Base-by-base conservation (phyloP, 192 early-diverging fungal genomes). In the Irineochytrium annulatum region DNA sequence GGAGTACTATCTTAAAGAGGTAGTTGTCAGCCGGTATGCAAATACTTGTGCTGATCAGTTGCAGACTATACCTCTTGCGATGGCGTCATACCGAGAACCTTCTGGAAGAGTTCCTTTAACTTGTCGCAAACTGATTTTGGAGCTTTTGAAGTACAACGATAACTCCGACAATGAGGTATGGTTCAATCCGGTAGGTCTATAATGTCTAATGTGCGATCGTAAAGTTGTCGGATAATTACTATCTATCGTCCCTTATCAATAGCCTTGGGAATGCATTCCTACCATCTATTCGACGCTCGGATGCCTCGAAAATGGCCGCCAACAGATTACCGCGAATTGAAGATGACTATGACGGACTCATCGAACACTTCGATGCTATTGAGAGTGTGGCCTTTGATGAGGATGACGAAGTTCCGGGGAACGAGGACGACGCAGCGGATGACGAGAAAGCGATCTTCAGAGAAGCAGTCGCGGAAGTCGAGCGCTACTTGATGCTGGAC, bases 1-100 rank as follows among this genome's bases (percentile, higher is more conserved):
- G 29, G 92, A 97, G 54, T 99, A 99, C 72, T 97, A 88, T 62
- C 80, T 95, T 26, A 87, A 95, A 70, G 91, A 91, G 83, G 84
- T 87, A 1, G 74, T 88, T 1, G 66, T 83, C 2, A 73, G 78
- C 17, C 33, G n/a, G n/a, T n/a, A 19, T 16, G 22, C 28, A 2
- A 19, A 16, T 3, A 19, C 39, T 33, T 3, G 2, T 27, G 17
- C 29, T 24, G n/a, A 33, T 11, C 34, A 11, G 17, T 34, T 43
- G 2, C 32, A 70, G 61, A 59, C 70, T 16, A 37, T 80, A 4
- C 41, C 69, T 16, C 43, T 52, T n/a, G 88, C 95, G 2, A 74
- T 98, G 29, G 77, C 87, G 2, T 78, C 83, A 24, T 76, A 86
- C 39, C 73, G 92, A 34, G 80, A 89, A 55, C 57, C 74, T 5